phyloP scores from a whole-genome alignment of 2,329 filamentous ascomycete species.

The Colletotrichum agaves region DNA sequence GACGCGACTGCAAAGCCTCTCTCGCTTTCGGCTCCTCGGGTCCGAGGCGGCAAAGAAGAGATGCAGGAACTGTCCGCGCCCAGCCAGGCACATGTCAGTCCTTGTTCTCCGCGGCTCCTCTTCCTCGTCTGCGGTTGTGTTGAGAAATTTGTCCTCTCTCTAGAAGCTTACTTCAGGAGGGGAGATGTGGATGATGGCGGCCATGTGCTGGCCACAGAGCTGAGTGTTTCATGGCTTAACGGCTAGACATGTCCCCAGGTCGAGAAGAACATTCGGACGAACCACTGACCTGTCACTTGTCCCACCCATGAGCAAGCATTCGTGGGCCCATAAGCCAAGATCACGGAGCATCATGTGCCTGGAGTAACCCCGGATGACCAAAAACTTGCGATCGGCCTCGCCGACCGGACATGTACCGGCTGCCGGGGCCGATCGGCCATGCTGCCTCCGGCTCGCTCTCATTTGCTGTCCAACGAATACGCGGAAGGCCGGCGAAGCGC shows the following conservation, averaged over 20 bases:
- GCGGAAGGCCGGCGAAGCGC: neutral
- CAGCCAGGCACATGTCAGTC: neutral
- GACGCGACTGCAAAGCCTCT: conserved; percentile 17
- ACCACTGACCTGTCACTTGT: conserved; percentile 14
- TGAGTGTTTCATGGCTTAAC: conserved; percentile 8
- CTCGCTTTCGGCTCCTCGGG: conserved; percentile 23
- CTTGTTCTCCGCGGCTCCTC: neutral
- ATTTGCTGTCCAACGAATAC: neutral
- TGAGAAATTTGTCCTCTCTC: neutral
- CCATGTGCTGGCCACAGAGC: neutral
- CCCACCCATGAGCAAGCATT: neutral
- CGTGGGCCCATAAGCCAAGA: neutral
- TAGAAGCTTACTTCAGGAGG: neutral
- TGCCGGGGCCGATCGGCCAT: conserved; percentile 25
- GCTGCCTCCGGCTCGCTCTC: neutral
- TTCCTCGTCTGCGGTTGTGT: neutral
- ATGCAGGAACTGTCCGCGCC: neutral
- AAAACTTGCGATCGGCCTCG: conserved; percentile 20
- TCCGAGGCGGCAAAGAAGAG: neutral
- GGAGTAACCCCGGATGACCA: neutral
- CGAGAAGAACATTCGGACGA: conserved; percentile 13
- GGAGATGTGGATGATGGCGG: neutral
- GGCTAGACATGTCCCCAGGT: neutral
- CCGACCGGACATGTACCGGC: conserved; percentile 2
- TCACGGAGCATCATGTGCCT: neutral